A percentile compares a stretch with the other conserved stretches of the same genome.
These are phyloP conservation scores for Crucibulum laeve DNA, from an alignment of 768 basidiomycete genomes.

Conservation along the genomic window DNA sequence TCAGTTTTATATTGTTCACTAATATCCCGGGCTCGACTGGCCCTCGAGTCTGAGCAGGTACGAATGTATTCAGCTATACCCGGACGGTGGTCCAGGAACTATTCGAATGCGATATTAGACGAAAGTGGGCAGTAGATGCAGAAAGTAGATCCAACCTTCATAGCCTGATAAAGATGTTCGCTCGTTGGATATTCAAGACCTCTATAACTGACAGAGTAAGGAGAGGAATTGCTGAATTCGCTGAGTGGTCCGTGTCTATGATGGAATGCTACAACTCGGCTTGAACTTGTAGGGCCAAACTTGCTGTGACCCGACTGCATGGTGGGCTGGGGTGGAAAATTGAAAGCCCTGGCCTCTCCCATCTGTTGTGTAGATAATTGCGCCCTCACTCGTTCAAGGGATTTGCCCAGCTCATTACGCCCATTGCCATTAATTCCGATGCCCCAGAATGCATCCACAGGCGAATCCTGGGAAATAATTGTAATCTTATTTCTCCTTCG, in stretches of 20 bases:
- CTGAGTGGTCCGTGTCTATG: constrained; percentile 30
- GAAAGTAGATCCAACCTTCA: constrained; percentile 29
- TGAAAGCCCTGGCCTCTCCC: too few species aligned
- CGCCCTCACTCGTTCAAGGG: too few species aligned
- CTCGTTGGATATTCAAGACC: constrained; percentile 44
- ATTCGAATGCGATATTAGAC: not conserved
- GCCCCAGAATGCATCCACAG: too few species aligned
- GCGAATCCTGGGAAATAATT: too few species aligned
- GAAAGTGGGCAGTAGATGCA: not conserved
- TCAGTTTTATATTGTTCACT: constrained; percentile 32
- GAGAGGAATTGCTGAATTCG: constrained; percentile 40
- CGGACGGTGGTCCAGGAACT: constrained; percentile 38
- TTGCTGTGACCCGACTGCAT: too few species aligned
- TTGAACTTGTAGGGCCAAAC: too few species aligned
- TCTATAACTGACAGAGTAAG: constrained; percentile 33
- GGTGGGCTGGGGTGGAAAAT: too few species aligned
- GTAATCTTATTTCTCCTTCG: too few species aligned
- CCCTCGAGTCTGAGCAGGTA: constrained; percentile 27
- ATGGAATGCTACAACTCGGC: too few species aligned
- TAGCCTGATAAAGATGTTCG: constrained; percentile 49
- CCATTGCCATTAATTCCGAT: too few species aligned
- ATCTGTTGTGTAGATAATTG: too few species aligned
- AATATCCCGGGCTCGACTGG: constrained; percentile 36
- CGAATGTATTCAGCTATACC: constrained; percentile 39
- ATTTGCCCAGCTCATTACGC: too few species aligned